Conservation (phyloP, 805 yeast genomes). For the Ogataea henricii region DNA sequence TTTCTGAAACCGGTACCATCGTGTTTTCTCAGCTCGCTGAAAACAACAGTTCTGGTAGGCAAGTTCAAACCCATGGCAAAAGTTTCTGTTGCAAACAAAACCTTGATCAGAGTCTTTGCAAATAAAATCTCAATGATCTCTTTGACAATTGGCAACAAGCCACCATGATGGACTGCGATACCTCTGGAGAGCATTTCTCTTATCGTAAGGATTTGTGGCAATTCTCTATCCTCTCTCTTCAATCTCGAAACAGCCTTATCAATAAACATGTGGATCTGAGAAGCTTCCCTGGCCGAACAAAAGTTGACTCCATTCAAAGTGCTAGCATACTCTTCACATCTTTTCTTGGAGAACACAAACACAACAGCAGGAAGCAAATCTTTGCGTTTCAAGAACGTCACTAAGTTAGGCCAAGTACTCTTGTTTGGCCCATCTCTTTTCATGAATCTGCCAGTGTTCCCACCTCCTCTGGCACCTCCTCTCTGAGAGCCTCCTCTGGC, state of each 20-base stretch:
- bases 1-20: slow-evolving; percentile 85
- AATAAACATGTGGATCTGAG: slow-evolving; percentile 91
- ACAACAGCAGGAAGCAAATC: slow-evolving; percentile 87
- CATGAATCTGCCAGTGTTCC: slow-evolving; percentile 33
- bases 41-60: slow-evolving; percentile 96
- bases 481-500: slow-evolving; percentile 25
- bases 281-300: slow-evolving; percentile 80
- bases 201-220: slow-evolving; percentile 86
- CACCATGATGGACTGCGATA: slow-evolving; percentile 95
- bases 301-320: slow-evolving; percentile 73
- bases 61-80: slow-evolving; percentile 98
- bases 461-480: slow-evolving; percentile 27
- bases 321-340: slow-evolving; percentile 92
- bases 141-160: slow-evolving; percentile 87
- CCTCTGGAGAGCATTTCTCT: slow-evolving; percentile 86
- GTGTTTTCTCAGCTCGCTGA: slow-evolving; percentile 81
- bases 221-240: slow-evolving; percentile 86
- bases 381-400: slow-evolving; percentile 65
- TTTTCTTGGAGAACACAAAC: slow-evolving; percentile 90
- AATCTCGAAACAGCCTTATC: slow-evolving; percentile 86
- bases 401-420: slow-evolving; percentile 74
- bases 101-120: slow-evolving; percentile 82
- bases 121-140: slow-evolving; percentile 92
- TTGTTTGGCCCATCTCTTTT: slow-evolving; percentile 72
- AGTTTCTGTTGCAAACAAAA: slow-evolving; percentile 94